These are phyloP conservation scores for Clonostachys chloroleuca DNA, from an alignment of 2,329 filamentous ascomycete genomes.

Conservation along the genomic window DNA sequence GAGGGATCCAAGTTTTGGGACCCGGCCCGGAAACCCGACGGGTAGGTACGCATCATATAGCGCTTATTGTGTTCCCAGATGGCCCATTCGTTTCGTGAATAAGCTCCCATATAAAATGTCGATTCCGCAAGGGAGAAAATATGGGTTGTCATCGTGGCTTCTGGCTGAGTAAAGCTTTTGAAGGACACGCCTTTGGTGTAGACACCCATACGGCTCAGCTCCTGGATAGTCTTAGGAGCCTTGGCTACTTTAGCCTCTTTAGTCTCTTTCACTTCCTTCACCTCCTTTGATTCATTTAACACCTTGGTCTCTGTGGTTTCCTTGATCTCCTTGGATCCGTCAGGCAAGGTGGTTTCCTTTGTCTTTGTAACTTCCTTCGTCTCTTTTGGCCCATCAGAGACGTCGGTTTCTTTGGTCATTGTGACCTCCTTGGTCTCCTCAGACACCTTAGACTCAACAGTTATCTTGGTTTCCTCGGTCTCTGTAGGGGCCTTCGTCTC, in stretches of 20 bases:
- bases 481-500: too few species aligned
- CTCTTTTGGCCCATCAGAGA: too few species aligned
- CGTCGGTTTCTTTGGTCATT: too few species aligned
- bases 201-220: conserved; percentile 71
- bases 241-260: conserved; percentile 36
- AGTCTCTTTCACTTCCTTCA: background rate
- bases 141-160: conserved; percentile 59
- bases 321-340: too few species aligned
- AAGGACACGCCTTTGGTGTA: conserved; percentile 84
- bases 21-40: conserved; percentile 73
- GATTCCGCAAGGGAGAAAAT: conserved; percentile 66
- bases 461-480: too few species aligned
- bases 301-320: too few species aligned
- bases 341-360: too few species aligned
- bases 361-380: too few species aligned
- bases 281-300: too few species aligned
- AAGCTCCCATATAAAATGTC: conserved; percentile 57
- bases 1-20: conserved; percentile 86
- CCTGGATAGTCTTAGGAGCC: conserved; percentile 62
- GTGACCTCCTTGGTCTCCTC: too few species aligned
- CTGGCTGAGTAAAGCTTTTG: conserved; percentile 70
- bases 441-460: too few species aligned
- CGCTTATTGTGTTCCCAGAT: conserved; percentile 80
- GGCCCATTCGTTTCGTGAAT: conserved; percentile 32
- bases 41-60: conserved; percentile 85